Percentiles rank a stretch among this genome's conserved stretches.
These are phyloP conservation scores for Phoma sp. DNA, from an alignment of 2,329 filamentous ascomycete species.

Conservation along the genomic window DNA sequence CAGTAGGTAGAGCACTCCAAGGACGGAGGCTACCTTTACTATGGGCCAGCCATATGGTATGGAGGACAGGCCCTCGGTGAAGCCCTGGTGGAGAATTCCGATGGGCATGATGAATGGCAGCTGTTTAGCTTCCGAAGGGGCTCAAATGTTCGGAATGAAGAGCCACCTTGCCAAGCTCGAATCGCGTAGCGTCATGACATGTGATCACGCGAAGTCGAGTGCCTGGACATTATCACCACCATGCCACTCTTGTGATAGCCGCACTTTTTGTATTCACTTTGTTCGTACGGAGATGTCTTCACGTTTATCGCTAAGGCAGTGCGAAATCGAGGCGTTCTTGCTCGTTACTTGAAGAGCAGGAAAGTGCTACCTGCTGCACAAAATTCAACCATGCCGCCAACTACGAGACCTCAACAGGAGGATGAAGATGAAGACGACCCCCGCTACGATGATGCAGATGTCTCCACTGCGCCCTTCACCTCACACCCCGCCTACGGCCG, in stretches of 20 bases:
- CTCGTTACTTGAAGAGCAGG: not conserved
- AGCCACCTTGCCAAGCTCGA: constrained; percentile 32
- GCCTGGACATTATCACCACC: not conserved
- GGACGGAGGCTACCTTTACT: constrained; percentile 61
- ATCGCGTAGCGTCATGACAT: too few relatives aligned
- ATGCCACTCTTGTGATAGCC: too few relatives aligned
- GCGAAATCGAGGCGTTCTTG: not conserved
- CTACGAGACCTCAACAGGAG: not conserved
- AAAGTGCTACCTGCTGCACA: not conserved
- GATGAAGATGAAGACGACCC: constrained; percentile 26
- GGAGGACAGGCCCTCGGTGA: constrained; percentile 61
- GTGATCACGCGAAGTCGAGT: constrained; percentile 2
- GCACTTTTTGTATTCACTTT: too few relatives aligned
- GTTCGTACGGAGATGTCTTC: not conserved
- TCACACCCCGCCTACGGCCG: constrained; percentile 66
- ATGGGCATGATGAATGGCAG: constrained; percentile 63
- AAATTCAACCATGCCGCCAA: constrained; percentile 1
- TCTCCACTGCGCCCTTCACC: constrained; percentile 65
- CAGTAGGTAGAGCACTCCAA: constrained; percentile 61
- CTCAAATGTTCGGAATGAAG: constrained; percentile 34
- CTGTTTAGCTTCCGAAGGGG: constrained; percentile 27
- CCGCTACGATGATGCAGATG: constrained; percentile 54
- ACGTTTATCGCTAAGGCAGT: not conserved
- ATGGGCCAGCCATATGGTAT: constrained; percentile 63
- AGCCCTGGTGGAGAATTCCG: constrained; percentile 62